A percentile compares a stretch with the other conserved stretches of the same genome.
Evolutionary conservation across 2,329 filamentous ascomycete species (phyloP).

Genomic region (Thielaviopsis punctulata): DNA sequence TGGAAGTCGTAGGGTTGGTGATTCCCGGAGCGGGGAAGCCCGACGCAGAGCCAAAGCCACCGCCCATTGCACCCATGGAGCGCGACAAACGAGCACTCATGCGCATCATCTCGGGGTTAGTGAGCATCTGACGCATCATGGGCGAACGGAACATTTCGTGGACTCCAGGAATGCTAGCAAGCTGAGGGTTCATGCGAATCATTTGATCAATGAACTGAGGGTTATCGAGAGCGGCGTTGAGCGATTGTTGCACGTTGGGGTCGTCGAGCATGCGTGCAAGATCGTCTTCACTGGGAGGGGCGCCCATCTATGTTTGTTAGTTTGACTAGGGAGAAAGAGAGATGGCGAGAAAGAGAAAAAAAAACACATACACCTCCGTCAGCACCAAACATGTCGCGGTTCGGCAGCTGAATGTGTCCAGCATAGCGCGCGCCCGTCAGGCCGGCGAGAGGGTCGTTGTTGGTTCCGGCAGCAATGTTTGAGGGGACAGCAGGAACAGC

Average conservation of each 20-base stretch:
- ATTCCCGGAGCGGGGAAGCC: conserved; percentile 81
- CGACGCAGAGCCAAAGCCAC: conserved; percentile 23
- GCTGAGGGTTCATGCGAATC: conserved; percentile 77
- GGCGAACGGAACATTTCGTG: conserved; percentile 78
- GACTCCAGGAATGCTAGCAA: conserved; percentile 55
- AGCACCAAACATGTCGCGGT: conserved; percentile 75
- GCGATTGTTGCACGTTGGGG: conserved; percentile 66
- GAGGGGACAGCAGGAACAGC: conserved; percentile 35
- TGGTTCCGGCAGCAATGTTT: conserved; percentile 67
- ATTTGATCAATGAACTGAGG: conserved; percentile 90
- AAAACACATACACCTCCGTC: conserved; percentile 67
- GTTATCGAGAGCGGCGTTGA: conserved; percentile 93
- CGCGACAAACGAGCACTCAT: conserved; percentile 58
- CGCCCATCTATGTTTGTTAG: conserved; percentile 77
- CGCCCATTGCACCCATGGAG: conserved; percentile 34
- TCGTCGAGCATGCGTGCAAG: conserved; percentile 76
- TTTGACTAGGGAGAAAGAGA: not conserved
- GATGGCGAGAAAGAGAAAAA: not conserved
- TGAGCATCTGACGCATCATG: conserved; percentile 81
- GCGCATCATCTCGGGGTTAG: conserved; percentile 69
- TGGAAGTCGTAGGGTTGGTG: conserved; percentile 56
- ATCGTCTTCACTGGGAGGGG: conserved; percentile 63
- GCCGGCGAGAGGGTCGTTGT: conserved; percentile 77
- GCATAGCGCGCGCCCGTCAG: conserved; percentile 88
- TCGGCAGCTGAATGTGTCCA: conserved; percentile 76